Evolutionary conservation across 345 rosid genomes (phyloP), one percentile per base, ranked within the genome.

Genomic region (Hypericum perforatum): DNA sequence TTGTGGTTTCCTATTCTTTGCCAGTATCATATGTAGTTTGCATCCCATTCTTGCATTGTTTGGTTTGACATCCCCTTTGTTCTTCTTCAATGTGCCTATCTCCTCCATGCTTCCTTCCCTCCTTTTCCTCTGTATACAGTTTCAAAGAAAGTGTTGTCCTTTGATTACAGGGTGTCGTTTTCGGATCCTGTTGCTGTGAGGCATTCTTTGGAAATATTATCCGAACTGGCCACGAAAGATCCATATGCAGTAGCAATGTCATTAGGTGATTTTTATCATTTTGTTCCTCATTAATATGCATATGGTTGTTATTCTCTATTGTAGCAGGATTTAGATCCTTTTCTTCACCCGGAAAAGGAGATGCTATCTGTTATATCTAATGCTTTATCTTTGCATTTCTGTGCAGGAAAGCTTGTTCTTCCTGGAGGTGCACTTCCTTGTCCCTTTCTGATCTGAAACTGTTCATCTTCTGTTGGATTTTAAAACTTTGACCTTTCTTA

Each of bases 181-280:
- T 79, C 87, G 58, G 99, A 94, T 80, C 99, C 99, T 70, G 78
- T 94, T 72, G 97, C 99, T 55, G 99, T 94, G 72, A 80, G 99
- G 71, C 95, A 88, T 86, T 78, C 99, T 52, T 65, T 94, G 72
- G 95, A 89, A 74, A 86, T 89, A 66, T 65, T 86, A 52, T 79
- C 78, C 41, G 97, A 89, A 65, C 62, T 94, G 71, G 97, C 99
- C 40, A 46, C 82, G 46, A 84, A 68, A 70, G 99, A 94, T 66
- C 97, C 97, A 52, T 86, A 85, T 82, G 74, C 91, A 38, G 95
- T 86, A 68, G 95, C 99, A 56, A 80, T 89, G 97, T 78, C 99
- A 60, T 74, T 94, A 75, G 97, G 99, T 52, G 12, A 0, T 11
- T 52, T 38, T 6, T 52, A 0, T 52, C 32, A 22, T 22, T 22